Conservation (phyloP, 768 basidiomycete species). For the Kwoniella mangroviensis region DNA sequence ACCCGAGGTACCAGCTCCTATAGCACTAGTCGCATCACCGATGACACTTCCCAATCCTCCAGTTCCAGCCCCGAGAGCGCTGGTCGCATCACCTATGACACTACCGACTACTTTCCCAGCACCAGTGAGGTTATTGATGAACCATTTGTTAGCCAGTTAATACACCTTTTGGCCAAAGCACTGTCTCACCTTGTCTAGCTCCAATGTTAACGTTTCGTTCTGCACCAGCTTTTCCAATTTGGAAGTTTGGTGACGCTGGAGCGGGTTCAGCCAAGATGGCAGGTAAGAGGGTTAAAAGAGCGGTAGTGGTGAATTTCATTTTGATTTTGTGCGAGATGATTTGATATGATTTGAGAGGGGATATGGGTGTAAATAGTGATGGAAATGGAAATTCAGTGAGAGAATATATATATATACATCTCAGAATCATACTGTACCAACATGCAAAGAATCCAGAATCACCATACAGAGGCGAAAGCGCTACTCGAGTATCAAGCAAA, state of each 20-base stretch:
- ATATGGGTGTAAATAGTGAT: too few species aligned
- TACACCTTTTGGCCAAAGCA: neutral
- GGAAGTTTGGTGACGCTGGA: constrained; percentile 15
- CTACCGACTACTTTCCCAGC: neutral
- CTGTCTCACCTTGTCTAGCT: constrained; percentile 14
- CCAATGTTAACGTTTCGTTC: constrained; percentile 1
- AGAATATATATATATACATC: neutral
- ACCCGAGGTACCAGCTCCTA: constrained; percentile 9
- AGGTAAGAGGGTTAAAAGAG: constrained; percentile 10
- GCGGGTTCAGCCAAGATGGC: constrained; percentile 21
- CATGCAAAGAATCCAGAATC: too few species aligned
- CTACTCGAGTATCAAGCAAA: too few species aligned
- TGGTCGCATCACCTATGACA: neutral
- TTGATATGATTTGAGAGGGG: constrained; percentile 1
- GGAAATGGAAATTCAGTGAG: neutral
- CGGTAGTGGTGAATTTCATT: constrained; percentile 24
- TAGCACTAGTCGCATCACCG: constrained; percentile 1
- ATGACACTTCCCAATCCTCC: neutral
- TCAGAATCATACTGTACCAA: too few species aligned
- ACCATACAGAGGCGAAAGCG: too few species aligned
- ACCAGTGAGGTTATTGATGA: neutral
- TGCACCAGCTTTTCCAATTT: constrained; percentile 18
- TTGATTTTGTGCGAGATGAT: neutral
- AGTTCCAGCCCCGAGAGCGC: neutral
- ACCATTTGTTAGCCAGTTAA: neutral